phyloP scores from a whole-genome alignment of 2,329 filamentous ascomycete species.

The Metarhizium anisopliae region DNA sequence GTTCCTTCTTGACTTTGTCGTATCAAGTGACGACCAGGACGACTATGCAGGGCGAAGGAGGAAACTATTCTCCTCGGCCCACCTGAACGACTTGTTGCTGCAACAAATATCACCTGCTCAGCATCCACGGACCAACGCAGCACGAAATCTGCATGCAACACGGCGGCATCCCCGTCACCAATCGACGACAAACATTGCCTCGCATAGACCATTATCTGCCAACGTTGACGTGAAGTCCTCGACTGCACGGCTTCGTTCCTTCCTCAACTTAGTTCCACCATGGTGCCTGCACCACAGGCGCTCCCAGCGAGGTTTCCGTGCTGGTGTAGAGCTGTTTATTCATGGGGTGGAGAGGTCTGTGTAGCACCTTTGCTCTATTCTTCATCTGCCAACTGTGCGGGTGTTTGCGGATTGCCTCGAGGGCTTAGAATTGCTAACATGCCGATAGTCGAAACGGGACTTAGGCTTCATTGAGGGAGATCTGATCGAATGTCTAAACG shows the following conservation, averaged over 20 bases:
- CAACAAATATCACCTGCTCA: not conserved
- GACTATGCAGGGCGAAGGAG: no score
- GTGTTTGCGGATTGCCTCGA: not conserved
- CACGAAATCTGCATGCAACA: not conserved
- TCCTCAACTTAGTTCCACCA: slow-evolving; percentile 20
- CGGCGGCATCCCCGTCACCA: not conserved
- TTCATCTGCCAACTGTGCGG: not conserved
- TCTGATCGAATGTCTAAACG: slow-evolving; percentile 95
- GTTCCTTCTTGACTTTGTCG: not conserved
- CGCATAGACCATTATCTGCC: not conserved
- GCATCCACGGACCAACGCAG: not conserved
- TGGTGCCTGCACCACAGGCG: slow-evolving; percentile 47
- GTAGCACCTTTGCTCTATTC: not conserved
- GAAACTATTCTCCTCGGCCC: not conserved
- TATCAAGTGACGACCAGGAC: no score
- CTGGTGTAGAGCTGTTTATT: slow-evolving; percentile 87
- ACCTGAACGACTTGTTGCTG: not conserved
- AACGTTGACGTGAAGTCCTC: not conserved
- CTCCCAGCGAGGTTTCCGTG: slow-evolving; percentile 77
- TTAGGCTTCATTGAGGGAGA: slow-evolving; percentile 96
- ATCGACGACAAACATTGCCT: not conserved
- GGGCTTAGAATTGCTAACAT: not conserved
- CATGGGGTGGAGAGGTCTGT: slow-evolving; percentile 76
- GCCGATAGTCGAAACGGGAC: slow-evolving; percentile 69
- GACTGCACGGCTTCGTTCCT: not conserved